Evolutionary conservation across 164 flowering plant genomes (phyloP), one percentile per base, ranked within the genome.

Genomic region (Annona squamosa): DNA sequence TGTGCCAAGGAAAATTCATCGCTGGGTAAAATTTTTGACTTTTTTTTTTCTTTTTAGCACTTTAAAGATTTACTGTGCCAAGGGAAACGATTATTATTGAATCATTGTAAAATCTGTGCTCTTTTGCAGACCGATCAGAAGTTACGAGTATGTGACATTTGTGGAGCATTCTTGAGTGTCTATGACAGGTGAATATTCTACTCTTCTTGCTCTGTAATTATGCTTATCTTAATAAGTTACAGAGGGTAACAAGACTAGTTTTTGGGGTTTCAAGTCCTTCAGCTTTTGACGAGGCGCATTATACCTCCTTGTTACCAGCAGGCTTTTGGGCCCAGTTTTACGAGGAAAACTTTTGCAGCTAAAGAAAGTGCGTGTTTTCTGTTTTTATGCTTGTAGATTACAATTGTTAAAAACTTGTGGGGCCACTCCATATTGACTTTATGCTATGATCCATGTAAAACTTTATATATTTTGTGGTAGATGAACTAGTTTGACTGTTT

Each of bases 281-380:
- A 85, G 86, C 84, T 74, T 89, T 93, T 95, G 93, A 91, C 94
- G 83, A 80, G 85, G 85, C 82, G 76, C 75, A 82, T 85, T 82
- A 91, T 88, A 85, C 95, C 97, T 92, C 97, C 96, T 89, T 93
- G 94, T 90, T 88, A 90, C 92, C 98, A 90, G 92, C 97, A 95
- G 93, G 97, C 97, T 90, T 89, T 89, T 95, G 94, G 95, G 94
- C 93, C 97, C 97, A 87, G 90, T 93, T 87, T 89, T 91, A 85
- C 97, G 94, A 88, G 99, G 97, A 91, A 87, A 77, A 88, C 94
- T 91, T 93, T 88, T 95, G 91, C 94, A 84, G 97, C 99, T 95
- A 86, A 86, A 93, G 89, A 88, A 93, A 90, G 99, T 95, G 99
- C 99, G 97, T 95, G 80, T 86, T 91, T 86, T 87, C 85, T 84